Evolutionary conservation across 768 basidiomycete species (phyloP).

Genomic region (Grammothele lineata): DNA sequence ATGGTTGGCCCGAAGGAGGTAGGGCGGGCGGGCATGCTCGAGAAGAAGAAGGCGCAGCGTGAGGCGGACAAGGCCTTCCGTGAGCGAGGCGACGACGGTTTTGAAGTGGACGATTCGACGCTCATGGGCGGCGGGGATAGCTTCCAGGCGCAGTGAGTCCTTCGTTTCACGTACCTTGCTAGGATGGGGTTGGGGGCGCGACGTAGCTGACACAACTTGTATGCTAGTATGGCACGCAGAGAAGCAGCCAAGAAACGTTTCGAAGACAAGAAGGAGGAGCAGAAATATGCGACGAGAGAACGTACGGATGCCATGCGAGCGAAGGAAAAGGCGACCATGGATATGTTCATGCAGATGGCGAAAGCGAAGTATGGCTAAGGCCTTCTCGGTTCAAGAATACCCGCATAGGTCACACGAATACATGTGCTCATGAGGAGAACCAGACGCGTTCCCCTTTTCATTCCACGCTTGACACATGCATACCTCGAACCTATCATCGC

Average conservation of each 20-base stretch:
- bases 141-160: constrained; percentile 66
- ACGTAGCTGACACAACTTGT: not conserved
- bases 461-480: not conserved
- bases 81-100: constrained; percentile 68
- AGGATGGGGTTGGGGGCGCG: not conserved
- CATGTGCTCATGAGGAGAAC: not conserved
- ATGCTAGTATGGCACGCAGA: constrained; percentile 60
- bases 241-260: constrained; percentile 67
- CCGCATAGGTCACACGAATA: not conserved
- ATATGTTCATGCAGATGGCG: constrained; percentile 93
- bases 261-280: constrained; percentile 59
- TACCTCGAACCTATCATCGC: too few relatives aligned
- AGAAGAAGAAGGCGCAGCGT: constrained; percentile 76
- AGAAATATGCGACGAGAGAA: constrained; percentile 49
- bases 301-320: constrained; percentile 58
- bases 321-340: constrained; percentile 92
- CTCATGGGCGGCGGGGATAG: constrained; percentile 82
- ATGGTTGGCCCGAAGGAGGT: constrained; percentile 75
- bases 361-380: constrained; percentile 76
- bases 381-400: too few relatives aligned
- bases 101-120: constrained; percentile 75
- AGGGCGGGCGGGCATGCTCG: constrained; percentile 80
- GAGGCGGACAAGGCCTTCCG: constrained; percentile 69
- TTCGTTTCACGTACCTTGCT: too few relatives aligned
- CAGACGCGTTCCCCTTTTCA: too few relatives aligned